Evolutionary conservation across 2,329 filamentous ascomycete species (phyloP), one percentile per base, ranked within the genome.

Genomic region (Epichloe gansuensis): DNA sequence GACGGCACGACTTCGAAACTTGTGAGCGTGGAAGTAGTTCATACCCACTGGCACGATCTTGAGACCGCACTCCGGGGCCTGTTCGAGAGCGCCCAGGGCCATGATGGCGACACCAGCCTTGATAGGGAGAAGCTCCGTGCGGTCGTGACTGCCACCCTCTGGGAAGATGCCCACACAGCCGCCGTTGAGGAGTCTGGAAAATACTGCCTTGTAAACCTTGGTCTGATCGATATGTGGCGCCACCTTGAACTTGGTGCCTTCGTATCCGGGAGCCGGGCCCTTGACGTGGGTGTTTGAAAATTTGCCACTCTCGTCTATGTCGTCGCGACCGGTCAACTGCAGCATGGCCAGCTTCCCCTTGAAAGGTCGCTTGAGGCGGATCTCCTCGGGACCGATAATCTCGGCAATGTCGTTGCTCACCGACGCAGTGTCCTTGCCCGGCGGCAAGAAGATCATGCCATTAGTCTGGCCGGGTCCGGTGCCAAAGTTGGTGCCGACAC

Each of bases 11-110:
- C 91, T 97, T 45, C 91, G 85, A 70, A 98, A 98, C 68, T 97
- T 98, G 76, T 98, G 91, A 0, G 91, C 87, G 68, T 97, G 91
- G 71, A 98, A 98, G 70, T 98, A 98, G 69, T 98, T 98, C 91
- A 98, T 96, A 61, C 91, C 91, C 49, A 93, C 90, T 3, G 93
- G 93, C 25, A 98, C 88, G 60, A 98, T 96, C 68, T 90, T 94
- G 55, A 98, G 74, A 34, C 87, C 89, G 63, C 88, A 95, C 57
- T 91, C 77, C 3, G 90, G 90, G 55, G 90, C 82, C 52, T 89
- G 84, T 5, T 87, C 89, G 49, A 97, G 74, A 1, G 93, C 85
- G 40, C 91, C 91, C 38, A 98, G 78, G 12, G 91, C 93, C 91
- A 98, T 98, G 63, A 98, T 93, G 53, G 93, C 93, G 54, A 98